Percentiles rank a stretch among this genome's conserved stretches.
Evolutionary conservation across 768 basidiomycete genomes (phyloP).

Genomic region (Lenzites betulinus): DNA sequence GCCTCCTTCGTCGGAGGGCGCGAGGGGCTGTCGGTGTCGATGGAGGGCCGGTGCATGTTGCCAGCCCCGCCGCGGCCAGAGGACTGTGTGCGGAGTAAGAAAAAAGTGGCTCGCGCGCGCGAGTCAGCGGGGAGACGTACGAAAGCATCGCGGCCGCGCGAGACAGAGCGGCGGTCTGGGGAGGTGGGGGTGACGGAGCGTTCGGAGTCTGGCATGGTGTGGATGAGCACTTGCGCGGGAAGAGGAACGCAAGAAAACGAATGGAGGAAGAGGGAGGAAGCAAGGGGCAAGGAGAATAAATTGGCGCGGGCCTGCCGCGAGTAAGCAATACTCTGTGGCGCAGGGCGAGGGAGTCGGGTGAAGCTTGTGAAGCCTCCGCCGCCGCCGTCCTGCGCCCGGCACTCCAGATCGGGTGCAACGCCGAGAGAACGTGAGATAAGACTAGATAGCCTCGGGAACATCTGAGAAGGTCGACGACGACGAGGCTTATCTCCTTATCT

Average conservation of each 20-base stretch:
- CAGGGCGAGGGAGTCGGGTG: neutral
- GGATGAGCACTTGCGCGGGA: slow-evolving; percentile 1
- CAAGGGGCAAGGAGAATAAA: neutral
- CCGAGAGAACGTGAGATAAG: neutral
- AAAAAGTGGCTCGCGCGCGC: neutral
- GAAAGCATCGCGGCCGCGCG: slow-evolving; percentile 60
- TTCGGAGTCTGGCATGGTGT: slow-evolving; percentile 18
- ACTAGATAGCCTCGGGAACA: neutral
- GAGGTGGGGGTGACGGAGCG: slow-evolving; percentile 15
- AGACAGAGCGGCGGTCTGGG: slow-evolving; percentile 42
- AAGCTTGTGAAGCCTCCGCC: too few species aligned
- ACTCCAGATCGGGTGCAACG: too few species aligned
- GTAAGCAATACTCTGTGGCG: neutral
- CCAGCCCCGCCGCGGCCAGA: slow-evolving; percentile 69
- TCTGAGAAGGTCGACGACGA: neutral
- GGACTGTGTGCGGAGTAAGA: slow-evolving; percentile 1
- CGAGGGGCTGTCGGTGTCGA: slow-evolving; percentile 26
- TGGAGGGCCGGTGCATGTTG: slow-evolving; percentile 58
- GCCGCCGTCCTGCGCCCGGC: too few species aligned
- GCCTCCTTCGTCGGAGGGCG: slow-evolving; percentile 46
- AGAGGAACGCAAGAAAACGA: neutral
- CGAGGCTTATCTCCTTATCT: slow-evolving; percentile 23
- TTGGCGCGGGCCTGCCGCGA: neutral
- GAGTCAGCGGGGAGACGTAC: slow-evolving; percentile 39
- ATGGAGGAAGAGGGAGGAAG: neutral